A percentile compares a stretch with the other conserved stretches of the same genome.
Conservation (phyloP, 208 protist genomes). For the Crithidia mellificae region DNA sequence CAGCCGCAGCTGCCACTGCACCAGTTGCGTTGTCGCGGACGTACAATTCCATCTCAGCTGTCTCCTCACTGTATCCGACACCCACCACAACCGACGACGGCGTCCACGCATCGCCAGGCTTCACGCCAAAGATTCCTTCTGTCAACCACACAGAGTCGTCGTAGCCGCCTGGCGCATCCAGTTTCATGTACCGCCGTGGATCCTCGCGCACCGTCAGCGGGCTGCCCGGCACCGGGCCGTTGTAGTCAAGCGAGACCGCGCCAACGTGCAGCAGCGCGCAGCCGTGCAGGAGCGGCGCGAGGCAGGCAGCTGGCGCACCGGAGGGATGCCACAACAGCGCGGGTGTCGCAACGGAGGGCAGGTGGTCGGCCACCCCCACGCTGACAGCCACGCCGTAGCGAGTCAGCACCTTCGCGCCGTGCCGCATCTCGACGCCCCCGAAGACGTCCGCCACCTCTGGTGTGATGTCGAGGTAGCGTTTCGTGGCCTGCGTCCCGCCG, state of each 20-base stretch:
- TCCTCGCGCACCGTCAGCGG: slow-evolving; percentile 51
- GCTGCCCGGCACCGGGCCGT: slow-evolving; percentile 60
- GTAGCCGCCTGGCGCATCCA: slow-evolving; percentile 32
- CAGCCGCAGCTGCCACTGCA: slow-evolving; percentile 34
- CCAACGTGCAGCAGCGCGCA: slow-evolving; percentile 56
- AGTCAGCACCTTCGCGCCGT: slow-evolving; percentile 75
- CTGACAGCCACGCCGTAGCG: slow-evolving; percentile 76
- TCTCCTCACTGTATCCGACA: slow-evolving; percentile 52
- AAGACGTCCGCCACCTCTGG: slow-evolving; percentile 47
- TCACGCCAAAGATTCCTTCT: slow-evolving; percentile 72
- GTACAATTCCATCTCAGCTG: slow-evolving; percentile 67
- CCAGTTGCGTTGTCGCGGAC: slow-evolving; percentile 41
- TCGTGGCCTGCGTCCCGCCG: slow-evolving; percentile 62
- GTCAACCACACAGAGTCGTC: slow-evolving; percentile 70
- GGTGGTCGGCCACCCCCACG: slow-evolving; percentile 55
- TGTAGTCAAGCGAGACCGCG: slow-evolving; percentile 62
- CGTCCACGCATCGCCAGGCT: slow-evolving; percentile 42
- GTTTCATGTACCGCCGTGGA: slow-evolving; percentile 68
- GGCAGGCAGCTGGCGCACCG: slow-evolving; percentile 68
- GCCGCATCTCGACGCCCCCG: slow-evolving; percentile 33
- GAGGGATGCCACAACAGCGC: slow-evolving; percentile 73
- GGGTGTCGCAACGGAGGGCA: slow-evolving; percentile 32
- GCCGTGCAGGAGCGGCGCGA: slow-evolving; percentile 69
- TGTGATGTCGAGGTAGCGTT: slow-evolving; percentile 78
- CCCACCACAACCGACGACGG: slow-evolving; percentile 39